Conservation (phyloP, 352 stramenopile genomes). For the Pythium dissotocum region DNA sequence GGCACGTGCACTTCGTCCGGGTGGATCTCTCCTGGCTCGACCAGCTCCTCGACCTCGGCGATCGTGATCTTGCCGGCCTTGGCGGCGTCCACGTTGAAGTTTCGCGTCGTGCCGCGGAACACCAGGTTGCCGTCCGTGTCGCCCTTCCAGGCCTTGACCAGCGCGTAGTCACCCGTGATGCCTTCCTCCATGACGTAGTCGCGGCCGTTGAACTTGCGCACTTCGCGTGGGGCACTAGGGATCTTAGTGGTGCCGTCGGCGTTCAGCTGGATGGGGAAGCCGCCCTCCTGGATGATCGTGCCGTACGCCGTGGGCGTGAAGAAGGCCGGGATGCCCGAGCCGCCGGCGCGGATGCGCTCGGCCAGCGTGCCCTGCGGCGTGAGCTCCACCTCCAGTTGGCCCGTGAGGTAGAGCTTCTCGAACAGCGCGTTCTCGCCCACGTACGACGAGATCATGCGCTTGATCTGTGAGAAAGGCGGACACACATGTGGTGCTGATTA, state of each 20-base stretch:
- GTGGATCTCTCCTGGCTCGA: conserved; percentile 92
- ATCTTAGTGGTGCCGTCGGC: conserved; percentile 68
- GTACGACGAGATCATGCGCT: conserved; percentile 96
- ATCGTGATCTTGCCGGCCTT: conserved; percentile 94
- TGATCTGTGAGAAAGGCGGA: conserved; percentile 67
- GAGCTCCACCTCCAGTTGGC: conserved; percentile 94
- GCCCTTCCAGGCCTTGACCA: conserved; percentile 96
- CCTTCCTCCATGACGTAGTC: conserved; percentile 97
- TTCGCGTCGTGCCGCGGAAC: conserved; percentile 94
- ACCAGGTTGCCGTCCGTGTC: conserved; percentile 96
- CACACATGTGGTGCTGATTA: conserved; percentile 15
- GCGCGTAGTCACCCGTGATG: conserved; percentile 91
- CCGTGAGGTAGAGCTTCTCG: conserved; percentile 91
- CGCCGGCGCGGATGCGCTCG: conserved; percentile 90
- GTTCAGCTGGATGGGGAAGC: conserved; percentile 79
- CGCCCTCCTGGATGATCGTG: conserved; percentile 89
- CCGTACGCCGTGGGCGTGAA: conserved; percentile 95
- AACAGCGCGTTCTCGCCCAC: conserved; percentile 97
- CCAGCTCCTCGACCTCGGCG: conserved; percentile 95
- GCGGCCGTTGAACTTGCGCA: conserved; percentile 78
- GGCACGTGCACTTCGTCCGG: conserved; percentile 95
- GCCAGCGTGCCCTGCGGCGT: conserved; percentile 96
- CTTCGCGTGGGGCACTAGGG: conserved; percentile 66
- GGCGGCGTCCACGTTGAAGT: conserved; percentile 96
- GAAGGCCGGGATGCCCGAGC: conserved; percentile 95